Percentiles rank a stretch among this genome's conserved stretches.
These are phyloP conservation scores for Sporobolomyces pararoseus DNA, from an alignment of 768 basidiomycete genomes.

Conservation along the genomic window DNA sequence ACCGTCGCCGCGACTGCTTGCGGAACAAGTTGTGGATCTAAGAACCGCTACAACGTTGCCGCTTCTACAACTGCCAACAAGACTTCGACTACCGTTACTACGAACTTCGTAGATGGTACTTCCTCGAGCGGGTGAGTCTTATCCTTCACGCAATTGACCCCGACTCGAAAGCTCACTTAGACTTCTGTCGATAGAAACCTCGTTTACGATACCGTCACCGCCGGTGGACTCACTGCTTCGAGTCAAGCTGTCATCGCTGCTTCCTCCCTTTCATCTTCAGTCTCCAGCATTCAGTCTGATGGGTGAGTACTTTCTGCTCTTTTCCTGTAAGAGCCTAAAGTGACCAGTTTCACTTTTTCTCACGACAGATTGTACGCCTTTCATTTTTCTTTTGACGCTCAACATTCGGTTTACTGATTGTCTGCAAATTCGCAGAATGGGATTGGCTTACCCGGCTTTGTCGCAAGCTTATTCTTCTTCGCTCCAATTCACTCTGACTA, in stretches of 20 bases:
- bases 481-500: constrained; percentile 22
- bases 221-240: constrained; percentile 26
- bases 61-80: constrained; percentile 23
- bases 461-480: constrained; percentile 28
- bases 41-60: constrained; percentile 37
- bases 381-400: no score
- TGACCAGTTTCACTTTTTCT: not conserved
- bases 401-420: no score
- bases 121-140: constrained; percentile 33
- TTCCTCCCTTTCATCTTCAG: constrained; percentile 34
- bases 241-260: constrained; percentile 41
- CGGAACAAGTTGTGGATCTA: constrained; percentile 21
- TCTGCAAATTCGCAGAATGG: constrained; percentile 22
- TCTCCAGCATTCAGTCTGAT: constrained; percentile 18
- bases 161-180: no score
- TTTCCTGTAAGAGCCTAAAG: not conserved
- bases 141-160: not conserved
- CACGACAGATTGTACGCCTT: constrained; percentile 9
- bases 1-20: constrained; percentile 40
- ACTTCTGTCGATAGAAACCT: constrained; percentile 35
- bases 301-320: constrained; percentile 7
- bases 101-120: constrained; percentile 45
- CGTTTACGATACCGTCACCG: constrained; percentile 38
- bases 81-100: constrained; percentile 31
- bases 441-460: constrained; percentile 31